Evolutionary conservation across 352 stramenopile species (phyloP).

Genomic region (Phytophthora melonis): DNA sequence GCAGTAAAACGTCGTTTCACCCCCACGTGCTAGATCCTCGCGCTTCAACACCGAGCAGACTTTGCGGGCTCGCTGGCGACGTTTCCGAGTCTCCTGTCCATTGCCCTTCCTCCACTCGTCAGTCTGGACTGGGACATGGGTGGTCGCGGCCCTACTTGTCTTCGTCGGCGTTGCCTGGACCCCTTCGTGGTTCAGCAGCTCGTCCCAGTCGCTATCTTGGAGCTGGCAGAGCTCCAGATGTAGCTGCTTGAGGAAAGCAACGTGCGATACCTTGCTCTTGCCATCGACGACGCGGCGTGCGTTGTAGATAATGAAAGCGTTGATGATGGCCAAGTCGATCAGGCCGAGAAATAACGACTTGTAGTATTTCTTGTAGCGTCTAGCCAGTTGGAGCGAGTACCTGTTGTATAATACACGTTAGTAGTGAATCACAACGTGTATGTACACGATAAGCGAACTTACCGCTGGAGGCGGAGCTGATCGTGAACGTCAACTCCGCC

Average conservation of each 20-base stretch:
- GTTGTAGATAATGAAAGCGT: not conserved
- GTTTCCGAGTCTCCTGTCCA: not conserved
- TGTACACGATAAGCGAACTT: no score
- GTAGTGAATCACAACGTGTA: not conserved
- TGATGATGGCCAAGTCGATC: not conserved
- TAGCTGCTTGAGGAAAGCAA: not conserved
- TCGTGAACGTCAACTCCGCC: not conserved
- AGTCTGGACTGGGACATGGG: not conserved
- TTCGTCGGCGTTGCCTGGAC: no score
- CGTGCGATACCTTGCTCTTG: not conserved
- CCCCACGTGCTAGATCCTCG: not conserved
- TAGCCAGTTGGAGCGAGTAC: not conserved
- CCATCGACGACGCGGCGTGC: not conserved
- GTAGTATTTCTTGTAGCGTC: not conserved
- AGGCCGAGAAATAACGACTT: not conserved
- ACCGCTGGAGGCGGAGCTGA: no score
- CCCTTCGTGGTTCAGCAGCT: not conserved
- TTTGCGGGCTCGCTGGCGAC: not conserved
- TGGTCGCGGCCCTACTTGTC: no score
- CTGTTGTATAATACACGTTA: not conserved
- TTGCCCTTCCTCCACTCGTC: not conserved
- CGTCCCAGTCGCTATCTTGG: not conserved
- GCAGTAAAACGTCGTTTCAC: constrained; percentile 4
- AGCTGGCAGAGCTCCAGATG: not conserved
- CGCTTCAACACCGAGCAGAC: not conserved